Conservation (phyloP, 2,329 filamentous ascomycete genomes). For the Aureobasidium sp. region DNA sequence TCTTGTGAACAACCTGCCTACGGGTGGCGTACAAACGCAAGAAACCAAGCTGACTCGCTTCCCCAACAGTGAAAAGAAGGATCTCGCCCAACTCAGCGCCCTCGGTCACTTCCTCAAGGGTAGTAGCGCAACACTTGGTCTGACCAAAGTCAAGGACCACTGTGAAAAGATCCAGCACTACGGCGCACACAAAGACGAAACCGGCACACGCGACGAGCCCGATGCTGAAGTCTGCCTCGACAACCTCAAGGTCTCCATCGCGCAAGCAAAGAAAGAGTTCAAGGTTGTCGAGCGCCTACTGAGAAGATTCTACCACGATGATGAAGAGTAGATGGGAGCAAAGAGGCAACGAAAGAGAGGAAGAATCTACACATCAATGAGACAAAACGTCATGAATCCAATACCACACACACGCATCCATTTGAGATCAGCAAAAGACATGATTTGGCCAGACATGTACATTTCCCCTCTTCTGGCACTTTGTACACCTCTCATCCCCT, state of each 20-base stretch:
- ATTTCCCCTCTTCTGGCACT: neutral
- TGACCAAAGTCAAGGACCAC: conserved; percentile 81
- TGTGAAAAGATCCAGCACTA: conserved; percentile 97
- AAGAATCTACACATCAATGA: neutral
- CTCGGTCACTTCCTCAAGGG: conserved; percentile 96
- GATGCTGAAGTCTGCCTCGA: conserved; percentile 60
- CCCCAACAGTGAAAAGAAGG: conserved; percentile 49
- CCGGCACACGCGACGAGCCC: conserved; percentile 56
- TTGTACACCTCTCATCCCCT: neutral
- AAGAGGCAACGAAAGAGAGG: neutral
- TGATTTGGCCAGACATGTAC: neutral
- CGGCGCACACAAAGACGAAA: conserved; percentile 71
- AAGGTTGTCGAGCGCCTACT: conserved; percentile 61
- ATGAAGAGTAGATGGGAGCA: conserved; percentile 30
- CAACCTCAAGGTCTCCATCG: conserved; percentile 61
- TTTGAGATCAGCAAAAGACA: neutral
- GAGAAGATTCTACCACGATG: conserved; percentile 59
- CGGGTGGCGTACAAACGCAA: neutral
- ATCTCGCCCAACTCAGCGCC: conserved; percentile 67
- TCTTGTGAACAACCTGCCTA: neutral
- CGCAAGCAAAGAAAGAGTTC: conserved; percentile 67
- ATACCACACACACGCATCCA: neutral
- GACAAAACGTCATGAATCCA: conserved; percentile 5
- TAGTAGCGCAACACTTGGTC: conserved; percentile 85
- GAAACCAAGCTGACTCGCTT: neutral